These are phyloP conservation scores for Venturia asperata DNA, from an alignment of 2,329 filamentous ascomycete species.

Conservation along the genomic window DNA sequence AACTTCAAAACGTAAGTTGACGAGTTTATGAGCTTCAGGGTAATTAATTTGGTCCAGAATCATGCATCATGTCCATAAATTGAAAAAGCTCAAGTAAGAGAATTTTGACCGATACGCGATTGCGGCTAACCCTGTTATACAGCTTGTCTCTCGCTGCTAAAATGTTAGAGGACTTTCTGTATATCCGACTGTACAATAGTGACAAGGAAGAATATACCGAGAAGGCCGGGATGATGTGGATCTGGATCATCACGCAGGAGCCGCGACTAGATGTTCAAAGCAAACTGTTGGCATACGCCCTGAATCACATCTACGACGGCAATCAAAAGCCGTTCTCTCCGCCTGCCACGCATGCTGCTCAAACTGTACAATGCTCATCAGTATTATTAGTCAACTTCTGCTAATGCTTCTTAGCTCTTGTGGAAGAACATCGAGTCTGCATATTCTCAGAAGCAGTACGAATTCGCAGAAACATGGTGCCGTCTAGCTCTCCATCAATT, in stretches of 20 bases:
- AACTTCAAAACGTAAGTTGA: constrained; percentile 53
- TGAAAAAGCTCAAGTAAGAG: constrained; percentile 41
- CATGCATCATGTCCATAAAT: constrained; percentile 59
- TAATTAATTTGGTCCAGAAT: constrained; percentile 35
- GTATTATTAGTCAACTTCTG: neutral
- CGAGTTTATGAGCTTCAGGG: constrained; percentile 12
- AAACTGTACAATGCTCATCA: constrained; percentile 47
- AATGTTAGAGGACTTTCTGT: constrained; percentile 58
- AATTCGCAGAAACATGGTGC: constrained; percentile 63
- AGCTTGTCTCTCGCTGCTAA: constrained; percentile 32
- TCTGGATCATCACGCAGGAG: constrained; percentile 57
- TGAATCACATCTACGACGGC: constrained; percentile 43
- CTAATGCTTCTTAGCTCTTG: constrained; percentile 51
- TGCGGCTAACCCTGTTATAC: neutral
- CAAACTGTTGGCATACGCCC: constrained; percentile 33
- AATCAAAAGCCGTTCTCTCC: constrained; percentile 46
- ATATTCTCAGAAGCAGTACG: constrained; percentile 47
- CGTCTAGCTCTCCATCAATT: constrained; percentile 57
- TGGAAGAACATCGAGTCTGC: constrained; percentile 70
- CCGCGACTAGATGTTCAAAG: constrained; percentile 31
- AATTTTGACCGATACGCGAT: neutral
- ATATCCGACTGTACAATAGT: constrained; percentile 46
- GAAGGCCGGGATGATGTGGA: constrained; percentile 57
- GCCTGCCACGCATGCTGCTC: constrained; percentile 58
- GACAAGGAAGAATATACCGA: constrained; percentile 57